Base-by-base conservation (phyloP, 768 basidiomycete species). In the Fibroporia radiculosa region DNA sequence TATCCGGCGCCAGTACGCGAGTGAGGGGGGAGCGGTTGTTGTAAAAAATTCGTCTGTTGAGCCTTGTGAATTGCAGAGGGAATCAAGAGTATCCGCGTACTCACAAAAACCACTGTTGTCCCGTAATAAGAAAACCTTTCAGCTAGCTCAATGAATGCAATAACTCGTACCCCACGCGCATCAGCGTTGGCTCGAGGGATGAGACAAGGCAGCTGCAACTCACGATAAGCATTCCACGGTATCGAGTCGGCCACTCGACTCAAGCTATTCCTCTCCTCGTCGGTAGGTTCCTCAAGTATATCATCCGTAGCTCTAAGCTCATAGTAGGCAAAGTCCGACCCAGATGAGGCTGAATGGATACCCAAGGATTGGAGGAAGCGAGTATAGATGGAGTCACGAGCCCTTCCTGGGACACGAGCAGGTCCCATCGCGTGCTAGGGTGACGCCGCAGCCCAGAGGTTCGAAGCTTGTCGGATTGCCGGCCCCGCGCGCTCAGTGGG, bases 41-140 rank as follows among this genome's bases (percentile, higher is more conserved):
- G 86, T 31, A 88, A 80, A 62, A 78, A 88, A 61, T 88, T 88
- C 28, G 78, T 77, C 80, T 82, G 12, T 24, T 25, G 34, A 6
- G 7, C 16, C 13, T 35, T 18, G 34, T 7, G 16, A 35, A 35
- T 35, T 12, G 34, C 20, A 35, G 20, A 35, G 8, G 20, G 25
- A 24, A 22, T 22, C 5, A 27, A 26, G 11, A 42, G 41, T 20
- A 7, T n/a, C 14, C 34, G 39, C 51, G 33, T 48, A 57, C 57
- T 44, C 32, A 70, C 66, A 48, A 69, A 69, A 26, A 72, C 68
- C 37, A 69, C 71, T 29, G 56, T 62, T 14, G 62, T 48, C 29
- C 67, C 73, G 63, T 72, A 70, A 57, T 65, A 62, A 31, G 84
- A 85, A 63, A 87, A 87, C 12, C 84, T 78, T 56, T 87, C 85